Evolutionary conservation across 345 rosid genomes (phyloP), one percentile per base, ranked within the genome.

Genomic region (Orychophragmus violaceus): DNA sequence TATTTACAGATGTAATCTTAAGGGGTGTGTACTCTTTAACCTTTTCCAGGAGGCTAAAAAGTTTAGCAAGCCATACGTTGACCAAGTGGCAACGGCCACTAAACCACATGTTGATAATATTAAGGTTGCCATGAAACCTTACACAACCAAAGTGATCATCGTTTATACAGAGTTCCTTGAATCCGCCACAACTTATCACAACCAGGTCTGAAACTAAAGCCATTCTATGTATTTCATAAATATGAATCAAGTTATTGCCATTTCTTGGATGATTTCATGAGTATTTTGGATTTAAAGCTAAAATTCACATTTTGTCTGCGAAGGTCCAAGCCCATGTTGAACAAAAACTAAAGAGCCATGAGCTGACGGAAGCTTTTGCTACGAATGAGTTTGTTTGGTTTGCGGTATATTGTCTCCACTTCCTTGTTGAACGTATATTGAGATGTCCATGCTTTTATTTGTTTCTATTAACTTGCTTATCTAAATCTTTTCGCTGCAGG

Each of bases 341-440:
- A 74, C 84, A 81, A 77, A 83, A 24, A 8, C 76, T 94, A 77
- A 79, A 90, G 75, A 87, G 62, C 62, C 84, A 85, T 72, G 93
- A 88, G 74, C 71, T 90, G 64, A 94, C 97, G 8, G 86, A 83
- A 68, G 74, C 92, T 57, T 84, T 90, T 77, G 96, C 99, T 58
- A 90, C 97, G 25, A 87, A 80, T 72, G 97, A 94, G 81, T 76
- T 90, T 35, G 85, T 82, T 76, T 94, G 99, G 99, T 94, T 94
- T 85, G 79, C 68, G 72, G 99, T 94, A 84, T 44, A n/a, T 53
- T 67, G 5, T 25, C 39, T 53, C 42, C 8, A 14, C 68, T 19
- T 19, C 53, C 63, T 33, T 60, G 14, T 13, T 41, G 35, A 59
- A 58, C 10, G 32, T 66, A 29, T 4, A n/a, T 29, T 33, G 18